Evolutionary conservation across 2,329 filamentous ascomycete species (phyloP).

Genomic region (Periglandula ipomoeae): DNA sequence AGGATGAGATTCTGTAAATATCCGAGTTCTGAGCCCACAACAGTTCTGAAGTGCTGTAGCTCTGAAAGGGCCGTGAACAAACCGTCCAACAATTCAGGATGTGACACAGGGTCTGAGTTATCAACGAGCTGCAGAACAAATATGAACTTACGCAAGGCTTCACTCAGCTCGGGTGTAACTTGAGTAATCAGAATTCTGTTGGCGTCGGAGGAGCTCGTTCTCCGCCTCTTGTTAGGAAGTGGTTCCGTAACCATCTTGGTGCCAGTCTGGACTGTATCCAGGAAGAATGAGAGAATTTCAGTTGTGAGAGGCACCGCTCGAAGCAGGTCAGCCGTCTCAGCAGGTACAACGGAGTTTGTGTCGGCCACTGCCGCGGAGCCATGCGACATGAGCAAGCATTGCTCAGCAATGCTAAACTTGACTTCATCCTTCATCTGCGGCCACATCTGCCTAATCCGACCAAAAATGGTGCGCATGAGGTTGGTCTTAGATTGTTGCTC

Average conservation of each 20-base stretch:
- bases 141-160: constrained; percentile 66
- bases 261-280: constrained; percentile 66
- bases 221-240: constrained; percentile 68
- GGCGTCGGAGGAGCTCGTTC: constrained; percentile 65
- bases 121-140: constrained; percentile 86
- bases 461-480: constrained; percentile 58
- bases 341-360: constrained; percentile 30
- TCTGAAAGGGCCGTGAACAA: constrained; percentile 82
- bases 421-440: constrained; percentile 55
- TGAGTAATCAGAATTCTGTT: constrained; percentile 50
- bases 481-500: constrained; percentile 30
- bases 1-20: constrained; percentile 84
- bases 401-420: constrained; percentile 49
- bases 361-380: constrained; percentile 25
- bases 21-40: constrained; percentile 77
- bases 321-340: constrained; percentile 62
- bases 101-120: constrained; percentile 62
- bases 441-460: constrained; percentile 65
- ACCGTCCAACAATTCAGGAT: constrained; percentile 66
- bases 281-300: constrained; percentile 59
- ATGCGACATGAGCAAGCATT: constrained; percentile 54
- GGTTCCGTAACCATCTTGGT: constrained; percentile 62
- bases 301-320: constrained; percentile 66
- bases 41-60: constrained; percentile 72
- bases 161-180: constrained; percentile 55